Evolutionary conservation across 2,329 filamentous ascomycete species (phyloP).

Genomic region (Zopfia rhizophila): DNA sequence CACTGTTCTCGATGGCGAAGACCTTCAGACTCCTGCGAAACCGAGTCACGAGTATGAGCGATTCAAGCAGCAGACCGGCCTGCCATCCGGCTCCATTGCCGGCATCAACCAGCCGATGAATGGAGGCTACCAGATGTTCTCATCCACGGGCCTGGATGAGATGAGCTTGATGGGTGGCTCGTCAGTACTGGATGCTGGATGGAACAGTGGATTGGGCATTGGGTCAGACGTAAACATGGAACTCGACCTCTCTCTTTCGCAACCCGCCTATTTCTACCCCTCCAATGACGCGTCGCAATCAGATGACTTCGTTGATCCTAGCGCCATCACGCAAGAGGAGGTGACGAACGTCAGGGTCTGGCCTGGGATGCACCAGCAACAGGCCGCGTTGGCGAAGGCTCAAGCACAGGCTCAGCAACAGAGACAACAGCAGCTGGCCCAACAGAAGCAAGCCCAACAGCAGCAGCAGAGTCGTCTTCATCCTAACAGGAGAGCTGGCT

Average conservation of each 20-base stretch:
- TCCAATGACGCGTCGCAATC: conserved; percentile 52
- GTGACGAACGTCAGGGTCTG: conserved; percentile 77
- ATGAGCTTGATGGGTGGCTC: conserved; percentile 64
- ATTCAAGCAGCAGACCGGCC: conserved; percentile 94
- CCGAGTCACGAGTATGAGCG: conserved; percentile 96
- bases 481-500: conserved; percentile 45
- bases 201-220: conserved; percentile 63
- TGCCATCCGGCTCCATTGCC: conserved; percentile 84
- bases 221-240: conserved; percentile 75
- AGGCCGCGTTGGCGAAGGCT: conserved; percentile 68
- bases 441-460: conserved; percentile 52
- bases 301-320: conserved; percentile 76
- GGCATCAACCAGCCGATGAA: conserved; percentile 72
- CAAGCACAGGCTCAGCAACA: conserved; percentile 45
- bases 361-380: conserved; percentile 92
- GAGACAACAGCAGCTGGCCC: conserved; percentile 55
- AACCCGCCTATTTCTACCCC: conserved; percentile 72
- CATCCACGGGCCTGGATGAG: conserved; percentile 75
- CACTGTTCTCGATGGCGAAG: conserved; percentile 58
- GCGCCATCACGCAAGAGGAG: conserved; percentile 73
- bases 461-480: conserved; percentile 37
- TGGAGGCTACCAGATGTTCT: conserved; percentile 57
- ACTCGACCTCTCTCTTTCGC: conserved; percentile 64
- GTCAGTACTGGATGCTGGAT: conserved; percentile 65
- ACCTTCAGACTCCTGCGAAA: conserved; percentile 72